Evolutionary conservation across 345 rosid species (phyloP).

Genomic region (Excoecaria cochinchinensis): DNA sequence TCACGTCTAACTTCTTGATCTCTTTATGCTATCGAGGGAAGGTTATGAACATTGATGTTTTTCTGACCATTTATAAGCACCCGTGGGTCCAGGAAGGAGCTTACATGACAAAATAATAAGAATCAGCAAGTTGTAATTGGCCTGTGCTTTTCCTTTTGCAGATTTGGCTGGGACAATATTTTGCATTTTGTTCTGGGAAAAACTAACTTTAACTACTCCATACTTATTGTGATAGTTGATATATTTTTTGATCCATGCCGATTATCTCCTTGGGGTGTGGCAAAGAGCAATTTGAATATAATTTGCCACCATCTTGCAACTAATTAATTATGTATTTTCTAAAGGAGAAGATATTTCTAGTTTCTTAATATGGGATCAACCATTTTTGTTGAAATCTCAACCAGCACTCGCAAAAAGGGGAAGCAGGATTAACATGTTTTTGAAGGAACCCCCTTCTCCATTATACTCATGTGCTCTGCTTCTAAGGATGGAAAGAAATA

Average conservation of each 20-base stretch:
- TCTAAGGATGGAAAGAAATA: neutral
- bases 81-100: neutral
- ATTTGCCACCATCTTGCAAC: neutral
- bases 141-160: neutral
- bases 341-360: neutral
- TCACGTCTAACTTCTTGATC: neutral
- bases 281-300: neutral
- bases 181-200: neutral
- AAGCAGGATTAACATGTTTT: neutral
- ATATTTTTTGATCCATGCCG: neutral
- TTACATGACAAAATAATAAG: neutral
- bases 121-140: neutral
- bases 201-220: neutral
- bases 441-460: neutral
- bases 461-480: neutral
- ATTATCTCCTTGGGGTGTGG: neutral
- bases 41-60: slow-evolving; percentile 1
- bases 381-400: neutral
- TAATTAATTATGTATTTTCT: neutral
- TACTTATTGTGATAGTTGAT: neutral
- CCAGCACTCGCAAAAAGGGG: slow-evolving; percentile 1
- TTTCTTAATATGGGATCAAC: neutral
- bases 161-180: slow-evolving; percentile 4
- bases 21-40: neutral
- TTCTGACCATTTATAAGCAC: neutral